Base-by-base conservation (phyloP, 352 stramenopile genomes). In the Phytophthora meadii region DNA sequence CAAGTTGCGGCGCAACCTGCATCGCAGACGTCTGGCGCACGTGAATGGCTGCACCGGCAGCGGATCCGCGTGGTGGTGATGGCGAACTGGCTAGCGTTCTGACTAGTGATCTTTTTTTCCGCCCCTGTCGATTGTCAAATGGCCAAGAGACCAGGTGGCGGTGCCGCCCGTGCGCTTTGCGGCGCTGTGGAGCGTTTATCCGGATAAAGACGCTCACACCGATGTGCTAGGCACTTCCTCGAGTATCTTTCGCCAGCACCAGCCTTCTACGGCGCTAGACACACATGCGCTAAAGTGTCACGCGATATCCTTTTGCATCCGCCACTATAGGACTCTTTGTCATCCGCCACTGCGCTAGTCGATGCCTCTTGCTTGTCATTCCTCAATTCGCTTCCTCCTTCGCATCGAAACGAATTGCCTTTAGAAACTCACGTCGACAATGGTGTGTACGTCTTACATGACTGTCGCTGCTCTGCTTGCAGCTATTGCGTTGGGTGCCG, bases 171-270 rank as follows among this genome's bases (percentile, higher is more conserved):
- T 59, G 53, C 57, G 27, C 39, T 65, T 46, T 56, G 55, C 47
- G 54, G 54, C 54, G 36, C n/a, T 22, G 15, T 7, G n/a, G 24
- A 24, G 34, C 4, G n/a, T 12, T 11, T 10, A 22, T 22, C 41
- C 17, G 41, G 40, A 19, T 34, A 54, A 40, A 46, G 44, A 48
- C 37, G 52, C 65, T 69, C 51, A 68, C 54, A 59, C 24, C 34
- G 64, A 72, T 72, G 64, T 72, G 64, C 45, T 24, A 27, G 57
- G 64, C 64, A 72, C 64, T 72, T 72, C 64, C 46, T 45, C 15
- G 51, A 34, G 59, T 60, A 69, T 72, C 65, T 64, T 68, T 72
- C 51, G 25, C 34, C 27, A 56, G 55, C 27, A 27, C 19, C 36
- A 34, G 52, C 39, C 37, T 30, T 72, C 58, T 68, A 68, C 37